These are phyloP conservation scores for Diaporthe sp. DNA, from an alignment of 2,329 filamentous ascomycete genomes.

Conservation along the genomic window DNA sequence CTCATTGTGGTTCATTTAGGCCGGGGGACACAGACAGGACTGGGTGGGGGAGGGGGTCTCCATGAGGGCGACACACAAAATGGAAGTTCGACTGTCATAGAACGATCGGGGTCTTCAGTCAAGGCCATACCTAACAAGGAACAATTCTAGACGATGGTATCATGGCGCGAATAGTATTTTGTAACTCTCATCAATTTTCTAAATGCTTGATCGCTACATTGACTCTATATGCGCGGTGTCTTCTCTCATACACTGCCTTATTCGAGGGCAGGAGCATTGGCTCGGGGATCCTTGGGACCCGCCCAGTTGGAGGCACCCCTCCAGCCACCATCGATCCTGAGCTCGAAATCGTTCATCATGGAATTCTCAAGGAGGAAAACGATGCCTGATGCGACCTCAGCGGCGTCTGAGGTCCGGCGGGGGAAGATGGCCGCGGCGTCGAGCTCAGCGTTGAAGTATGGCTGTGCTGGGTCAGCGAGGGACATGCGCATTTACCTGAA, in stretches of 20 bases:
- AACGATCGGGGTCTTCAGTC: too few species aligned
- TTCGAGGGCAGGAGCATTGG: conserved; percentile 3
- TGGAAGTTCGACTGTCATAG: too few species aligned
- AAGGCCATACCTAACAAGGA: too few species aligned
- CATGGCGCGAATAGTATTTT: not conserved
- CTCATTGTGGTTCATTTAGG: too few species aligned
- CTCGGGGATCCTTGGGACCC: not conserved
- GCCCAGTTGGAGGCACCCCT: conserved; percentile 5
- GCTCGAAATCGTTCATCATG: conserved; percentile 10
- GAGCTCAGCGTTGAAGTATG: not conserved
- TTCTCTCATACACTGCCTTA: not conserved
- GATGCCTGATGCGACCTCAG: not conserved
- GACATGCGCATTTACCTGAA: too few species aligned
- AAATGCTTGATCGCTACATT: not conserved
- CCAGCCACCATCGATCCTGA: not conserved
- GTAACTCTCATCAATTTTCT: not conserved
- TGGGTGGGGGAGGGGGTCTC: too few species aligned
- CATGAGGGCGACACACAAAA: too few species aligned
- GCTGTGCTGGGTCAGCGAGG: not conserved
- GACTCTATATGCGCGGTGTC: not conserved
- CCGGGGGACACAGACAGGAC: too few species aligned
- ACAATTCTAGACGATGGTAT: not conserved
- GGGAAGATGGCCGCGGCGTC: not conserved
- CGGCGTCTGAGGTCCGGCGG: not conserved
- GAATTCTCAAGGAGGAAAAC: not conserved